Percentiles rank a stretch among this genome's conserved stretches.
These are phyloP conservation scores for Stephania japonica DNA, from an alignment of 164 flowering plant genomes.

Conservation along the genomic window DNA sequence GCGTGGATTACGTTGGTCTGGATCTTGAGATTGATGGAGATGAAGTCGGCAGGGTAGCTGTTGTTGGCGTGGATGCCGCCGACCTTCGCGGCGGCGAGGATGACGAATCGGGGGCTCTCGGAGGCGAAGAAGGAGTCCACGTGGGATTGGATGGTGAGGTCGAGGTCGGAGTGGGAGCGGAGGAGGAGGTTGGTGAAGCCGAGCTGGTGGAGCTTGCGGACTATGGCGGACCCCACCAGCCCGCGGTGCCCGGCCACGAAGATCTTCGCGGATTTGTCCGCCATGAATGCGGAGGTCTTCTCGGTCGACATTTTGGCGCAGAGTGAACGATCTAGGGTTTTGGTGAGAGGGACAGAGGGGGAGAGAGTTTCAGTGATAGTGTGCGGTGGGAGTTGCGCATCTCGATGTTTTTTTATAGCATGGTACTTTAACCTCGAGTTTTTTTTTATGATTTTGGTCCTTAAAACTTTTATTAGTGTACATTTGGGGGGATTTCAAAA, in stretches of 20 bases:
- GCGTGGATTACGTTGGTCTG: conserved; percentile 88
- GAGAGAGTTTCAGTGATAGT: background rate
- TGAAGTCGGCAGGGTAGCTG: conserved; percentile 91
- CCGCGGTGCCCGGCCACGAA: conserved; percentile 93
- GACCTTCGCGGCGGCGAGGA: conserved; percentile 91
- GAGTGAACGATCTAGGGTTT: background rate
- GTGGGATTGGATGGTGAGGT: conserved; percentile 67
- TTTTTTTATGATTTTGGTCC: too few species aligned
- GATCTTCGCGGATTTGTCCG: conserved; percentile 64
- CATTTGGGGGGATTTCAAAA: too few species aligned
- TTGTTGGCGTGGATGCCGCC: conserved; percentile 96
- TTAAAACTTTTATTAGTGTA: too few species aligned
- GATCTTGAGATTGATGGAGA: conserved; percentile 73
- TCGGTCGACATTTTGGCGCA: too few species aligned
- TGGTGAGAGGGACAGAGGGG: background rate
- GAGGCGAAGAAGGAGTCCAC: conserved; percentile 74
- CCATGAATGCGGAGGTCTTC: conserved; percentile 17
- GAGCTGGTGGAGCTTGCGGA: conserved; percentile 47
- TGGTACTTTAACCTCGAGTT: too few species aligned
- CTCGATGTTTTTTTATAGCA: too few species aligned
- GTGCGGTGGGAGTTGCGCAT: too few species aligned
- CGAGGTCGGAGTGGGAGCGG: conserved; percentile 69
- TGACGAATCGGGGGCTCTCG: conserved; percentile 59
- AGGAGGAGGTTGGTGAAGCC: conserved; percentile 69
- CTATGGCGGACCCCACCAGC: conserved; percentile 82